Evolutionary conservation across 306 rosid species (phyloP).

Genomic region (Quercus engelmannii): DNA sequence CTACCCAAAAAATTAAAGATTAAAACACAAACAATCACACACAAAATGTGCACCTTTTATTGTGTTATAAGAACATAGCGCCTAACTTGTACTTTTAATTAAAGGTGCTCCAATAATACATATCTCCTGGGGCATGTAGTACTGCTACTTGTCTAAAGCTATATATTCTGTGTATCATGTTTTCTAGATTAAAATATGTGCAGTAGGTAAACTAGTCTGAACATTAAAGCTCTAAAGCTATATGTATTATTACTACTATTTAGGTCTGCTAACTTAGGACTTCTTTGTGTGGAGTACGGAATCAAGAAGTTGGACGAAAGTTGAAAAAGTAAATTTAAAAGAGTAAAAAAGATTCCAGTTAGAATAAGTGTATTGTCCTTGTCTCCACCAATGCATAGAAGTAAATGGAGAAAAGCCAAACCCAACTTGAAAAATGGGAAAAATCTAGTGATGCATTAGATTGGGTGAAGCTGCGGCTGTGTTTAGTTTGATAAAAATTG

Average conservation of each 20-base stretch:
- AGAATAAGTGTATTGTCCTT: too few species aligned
- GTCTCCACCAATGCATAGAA: too few species aligned
- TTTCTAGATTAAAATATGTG: not conserved
- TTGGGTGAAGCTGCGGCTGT: too few species aligned
- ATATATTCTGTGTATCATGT: not conserved
- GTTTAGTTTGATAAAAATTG: too few species aligned
- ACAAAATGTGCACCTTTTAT: not conserved
- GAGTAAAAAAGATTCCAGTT: too few species aligned
- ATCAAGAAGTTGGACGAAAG: not conserved
- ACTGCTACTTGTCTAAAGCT: slow-evolving; percentile 23
- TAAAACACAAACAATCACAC: not conserved
- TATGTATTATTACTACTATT: not conserved
- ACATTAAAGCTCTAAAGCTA: too few species aligned
- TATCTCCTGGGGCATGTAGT: slow-evolving; percentile 16
- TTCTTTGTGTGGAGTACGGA: not conserved
- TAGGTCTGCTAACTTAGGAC: not conserved
- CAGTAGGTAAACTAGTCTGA: not conserved
- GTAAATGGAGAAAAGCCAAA: too few species aligned
- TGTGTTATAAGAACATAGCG: too few species aligned
- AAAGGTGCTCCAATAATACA: slow-evolving; percentile 6
- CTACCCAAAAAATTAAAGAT: slow-evolving; percentile 7
- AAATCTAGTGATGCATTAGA: too few species aligned
- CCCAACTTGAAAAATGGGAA: too few species aligned
- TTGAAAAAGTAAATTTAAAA: not conserved
- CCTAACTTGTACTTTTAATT: not conserved